Percentiles rank a stretch among this genome's conserved stretches.
Evolutionary conservation across 2,329 filamentous ascomycete species (phyloP).

Genomic region (Penicillium sclerotiorum): DNA sequence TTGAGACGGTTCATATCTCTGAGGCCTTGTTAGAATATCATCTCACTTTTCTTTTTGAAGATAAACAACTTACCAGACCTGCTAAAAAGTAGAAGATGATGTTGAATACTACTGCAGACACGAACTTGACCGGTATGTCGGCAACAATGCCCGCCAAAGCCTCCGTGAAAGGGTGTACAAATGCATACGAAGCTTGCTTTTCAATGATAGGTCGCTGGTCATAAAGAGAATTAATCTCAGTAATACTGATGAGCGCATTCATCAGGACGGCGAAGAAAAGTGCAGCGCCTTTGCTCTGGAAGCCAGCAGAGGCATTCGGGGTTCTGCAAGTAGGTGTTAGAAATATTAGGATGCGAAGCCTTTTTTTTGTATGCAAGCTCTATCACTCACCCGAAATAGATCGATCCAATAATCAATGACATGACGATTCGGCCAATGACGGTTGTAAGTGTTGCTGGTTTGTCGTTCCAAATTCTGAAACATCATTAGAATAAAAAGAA

Average conservation of each 20-base stretch:
- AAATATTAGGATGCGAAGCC: too few relatives aligned
- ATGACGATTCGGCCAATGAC: conserved; percentile 70
- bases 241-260: conserved; percentile 65
- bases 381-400: conserved; percentile 35
- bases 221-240: conserved; percentile 82
- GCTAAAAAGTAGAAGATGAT: conserved; percentile 84
- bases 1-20: conserved; percentile 40
- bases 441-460: conserved; percentile 69
- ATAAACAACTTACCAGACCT: conserved; percentile 57
- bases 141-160: conserved; percentile 82
- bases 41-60: too few relatives aligned
- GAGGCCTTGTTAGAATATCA: conserved; percentile 14
- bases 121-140: conserved; percentile 82
- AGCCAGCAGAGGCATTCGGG: conserved; percentile 65
- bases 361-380: background rate
- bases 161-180: conserved; percentile 89
- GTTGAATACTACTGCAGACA: conserved; percentile 75
- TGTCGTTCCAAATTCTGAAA: conserved; percentile 68
- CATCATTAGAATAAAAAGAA: conserved; percentile 23
- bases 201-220: conserved; percentile 90
- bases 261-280: conserved; percentile 80
- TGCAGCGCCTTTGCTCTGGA: conserved; percentile 76
- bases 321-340: conserved; percentile 65
- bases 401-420: conserved; percentile 73
- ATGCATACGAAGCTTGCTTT: conserved; percentile 83